These are phyloP conservation scores for Phalaenopsis aphrodite DNA, from an alignment of 106 monocot species.

Conservation along the genomic window DNA sequence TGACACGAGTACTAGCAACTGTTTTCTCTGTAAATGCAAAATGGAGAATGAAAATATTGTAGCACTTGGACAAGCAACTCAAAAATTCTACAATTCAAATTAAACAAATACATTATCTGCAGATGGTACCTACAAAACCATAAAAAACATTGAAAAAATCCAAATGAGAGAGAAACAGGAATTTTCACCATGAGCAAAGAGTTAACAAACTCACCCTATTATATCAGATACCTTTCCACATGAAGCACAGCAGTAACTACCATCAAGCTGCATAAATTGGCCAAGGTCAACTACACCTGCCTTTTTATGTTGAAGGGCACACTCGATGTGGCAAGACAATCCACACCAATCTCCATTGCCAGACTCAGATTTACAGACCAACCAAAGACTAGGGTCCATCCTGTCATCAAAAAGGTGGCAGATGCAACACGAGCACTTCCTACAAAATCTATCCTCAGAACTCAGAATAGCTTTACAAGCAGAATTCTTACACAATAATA, in stretches of 20 bases:
- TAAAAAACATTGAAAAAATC: not conserved
- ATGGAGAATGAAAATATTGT: not conserved
- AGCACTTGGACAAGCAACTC: not conserved
- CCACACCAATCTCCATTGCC: slow-evolving; percentile 49
- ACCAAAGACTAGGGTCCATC: slow-evolving; percentile 87
- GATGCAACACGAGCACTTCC: slow-evolving; percentile 73
- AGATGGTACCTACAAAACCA: not conserved
- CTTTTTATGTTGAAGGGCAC: slow-evolving; percentile 57
- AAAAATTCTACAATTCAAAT: not conserved
- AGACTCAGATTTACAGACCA: slow-evolving; percentile 57
- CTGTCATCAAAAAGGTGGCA: slow-evolving; percentile 78
- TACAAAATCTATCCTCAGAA: slow-evolving; percentile 46
- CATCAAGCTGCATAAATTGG: slow-evolving; percentile 35
- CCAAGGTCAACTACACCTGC: slow-evolving; percentile 36
- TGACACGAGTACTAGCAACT: not conserved
- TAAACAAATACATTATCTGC: not conserved
- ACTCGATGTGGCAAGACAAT: slow-evolving; percentile 75
- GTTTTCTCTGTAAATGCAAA: not conserved
- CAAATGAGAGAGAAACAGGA: not conserved
- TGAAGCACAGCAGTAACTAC: slow-evolving; percentile 55
- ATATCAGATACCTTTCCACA: slow-evolving; percentile 47
- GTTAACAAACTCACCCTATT: not conserved
- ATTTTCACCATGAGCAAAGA: not conserved
- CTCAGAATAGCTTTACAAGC: slow-evolving; percentile 55
- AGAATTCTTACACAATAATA: slow-evolving; percentile 32